Evolutionary conservation across 805 yeast genomes (phyloP).

Genomic region (Nakazawaea laoshanensis): DNA sequence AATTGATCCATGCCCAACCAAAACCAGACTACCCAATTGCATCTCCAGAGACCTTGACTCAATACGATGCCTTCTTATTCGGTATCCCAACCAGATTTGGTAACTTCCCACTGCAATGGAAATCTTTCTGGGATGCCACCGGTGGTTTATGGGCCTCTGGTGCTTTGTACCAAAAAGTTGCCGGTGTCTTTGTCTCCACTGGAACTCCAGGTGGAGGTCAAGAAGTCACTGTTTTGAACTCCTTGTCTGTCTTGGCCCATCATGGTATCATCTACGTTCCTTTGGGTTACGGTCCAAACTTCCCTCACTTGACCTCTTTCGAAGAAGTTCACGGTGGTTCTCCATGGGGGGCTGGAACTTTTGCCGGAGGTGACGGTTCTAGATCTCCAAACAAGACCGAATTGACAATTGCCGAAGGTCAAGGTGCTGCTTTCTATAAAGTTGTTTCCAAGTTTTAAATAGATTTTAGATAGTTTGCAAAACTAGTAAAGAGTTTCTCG

Average conservation of each 20-base stretch:
- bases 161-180: constrained; percentile 64
- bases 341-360: constrained; percentile 82
- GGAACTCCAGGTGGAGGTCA: constrained; percentile 81
- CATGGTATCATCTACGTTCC: constrained; percentile 81
- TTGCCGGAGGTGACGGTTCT: constrained; percentile 72
- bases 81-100: constrained; percentile 89
- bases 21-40: constrained; percentile 61
- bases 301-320: constrained; percentile 44
- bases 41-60: constrained; percentile 43
- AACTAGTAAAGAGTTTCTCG: constrained; percentile 21
- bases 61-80: constrained; percentile 74
- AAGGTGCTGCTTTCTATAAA: constrained; percentile 59
- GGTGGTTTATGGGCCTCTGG: constrained; percentile 78
- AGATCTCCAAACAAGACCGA: constrained; percentile 60
- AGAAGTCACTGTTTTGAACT: constrained; percentile 60
- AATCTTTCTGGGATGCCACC: constrained; percentile 68
- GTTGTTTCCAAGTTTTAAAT: constrained; percentile 23
- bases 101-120: constrained; percentile 69
- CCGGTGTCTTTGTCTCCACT: constrained; percentile 64
- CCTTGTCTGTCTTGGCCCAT: constrained; percentile 60
- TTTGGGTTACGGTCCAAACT: constrained; percentile 57
- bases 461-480: constrained; percentile 8
- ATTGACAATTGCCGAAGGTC: constrained; percentile 51
- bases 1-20: constrained; percentile 52
- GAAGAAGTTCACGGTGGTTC: constrained; percentile 72